A percentile compares a stretch with the other conserved stretches of the same genome.
Evolutionary conservation across 176 grass and related monocot genomes (phyloP).

Genomic region (Oryza coarctata): DNA sequence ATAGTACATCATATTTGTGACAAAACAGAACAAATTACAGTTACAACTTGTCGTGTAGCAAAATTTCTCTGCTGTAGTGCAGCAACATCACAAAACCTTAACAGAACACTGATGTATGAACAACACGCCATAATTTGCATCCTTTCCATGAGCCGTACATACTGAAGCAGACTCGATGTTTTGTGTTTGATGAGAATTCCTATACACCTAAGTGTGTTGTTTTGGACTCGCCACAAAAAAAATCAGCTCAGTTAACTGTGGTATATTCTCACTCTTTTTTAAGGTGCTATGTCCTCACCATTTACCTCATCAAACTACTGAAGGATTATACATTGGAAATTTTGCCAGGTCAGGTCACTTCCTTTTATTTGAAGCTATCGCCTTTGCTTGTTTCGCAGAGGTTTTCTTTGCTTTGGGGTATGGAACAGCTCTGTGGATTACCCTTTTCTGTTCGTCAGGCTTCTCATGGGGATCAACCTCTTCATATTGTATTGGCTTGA

Average conservation of each 20-base stretch:
- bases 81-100: neutral
- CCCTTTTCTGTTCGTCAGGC: slow-evolving; percentile 58
- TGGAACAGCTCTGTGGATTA: slow-evolving; percentile 56
- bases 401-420: slow-evolving; percentile 53
- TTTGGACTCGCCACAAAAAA: neutral
- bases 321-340: neutral
- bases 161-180: neutral
- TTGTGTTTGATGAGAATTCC: neutral
- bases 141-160: neutral
- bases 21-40: neutral
- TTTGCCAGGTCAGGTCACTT: slow-evolving; percentile 1
- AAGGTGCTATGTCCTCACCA: neutral
- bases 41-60: neutral
- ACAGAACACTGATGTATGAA: neutral
- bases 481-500: slow-evolving; percentile 83
- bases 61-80: slow-evolving; percentile 3
- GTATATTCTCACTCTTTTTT: neutral
- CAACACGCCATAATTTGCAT: neutral
- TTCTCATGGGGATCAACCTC: slow-evolving; percentile 78
- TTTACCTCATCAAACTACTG: slow-evolving; percentile 3
- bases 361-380: neutral
- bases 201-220: neutral
- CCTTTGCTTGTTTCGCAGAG: slow-evolving; percentile 27
- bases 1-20: neutral
- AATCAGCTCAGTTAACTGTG: neutral